Conservation (phyloP, 257 asterid species). For the Przewalskia tangutica region DNA sequence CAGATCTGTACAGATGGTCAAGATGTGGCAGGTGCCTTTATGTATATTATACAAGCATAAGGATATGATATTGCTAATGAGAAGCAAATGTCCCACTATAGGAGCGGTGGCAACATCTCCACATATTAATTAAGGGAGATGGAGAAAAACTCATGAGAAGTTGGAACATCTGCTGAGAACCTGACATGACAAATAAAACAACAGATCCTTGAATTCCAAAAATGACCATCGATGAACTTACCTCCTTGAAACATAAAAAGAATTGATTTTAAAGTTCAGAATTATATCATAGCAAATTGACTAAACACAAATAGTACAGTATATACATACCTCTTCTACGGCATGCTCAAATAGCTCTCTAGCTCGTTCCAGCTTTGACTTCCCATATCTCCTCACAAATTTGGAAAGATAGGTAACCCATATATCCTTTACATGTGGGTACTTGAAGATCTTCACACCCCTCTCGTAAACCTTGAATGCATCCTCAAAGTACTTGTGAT, state of each 20-base stretch:
- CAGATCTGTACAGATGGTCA: background rate
- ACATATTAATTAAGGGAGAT: background rate
- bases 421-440: conserved; percentile 92
- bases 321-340: conserved; percentile 65
- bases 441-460: conserved; percentile 89
- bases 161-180: background rate
- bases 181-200: background rate
- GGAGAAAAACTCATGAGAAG: background rate
- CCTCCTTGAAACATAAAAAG: background rate
- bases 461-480: conserved; percentile 94
- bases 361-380: conserved; percentile 87
- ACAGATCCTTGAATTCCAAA: background rate
- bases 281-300: background rate
- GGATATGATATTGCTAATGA: background rate
- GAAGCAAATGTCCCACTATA: background rate
- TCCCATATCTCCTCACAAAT: conserved; percentile 86
- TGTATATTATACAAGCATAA: background rate
- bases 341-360: conserved; percentile 93
- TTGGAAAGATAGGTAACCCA: conserved; percentile 89
- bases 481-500: conserved; percentile 83
- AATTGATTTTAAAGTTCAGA: background rate
- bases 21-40: background rate
- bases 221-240: background rate
- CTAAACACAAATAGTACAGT: background rate
- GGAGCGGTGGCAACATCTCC: background rate